Evolutionary conservation across 192 early-diverging fungal genomes (phyloP).

Genomic region (Dissophora ornata): DNA sequence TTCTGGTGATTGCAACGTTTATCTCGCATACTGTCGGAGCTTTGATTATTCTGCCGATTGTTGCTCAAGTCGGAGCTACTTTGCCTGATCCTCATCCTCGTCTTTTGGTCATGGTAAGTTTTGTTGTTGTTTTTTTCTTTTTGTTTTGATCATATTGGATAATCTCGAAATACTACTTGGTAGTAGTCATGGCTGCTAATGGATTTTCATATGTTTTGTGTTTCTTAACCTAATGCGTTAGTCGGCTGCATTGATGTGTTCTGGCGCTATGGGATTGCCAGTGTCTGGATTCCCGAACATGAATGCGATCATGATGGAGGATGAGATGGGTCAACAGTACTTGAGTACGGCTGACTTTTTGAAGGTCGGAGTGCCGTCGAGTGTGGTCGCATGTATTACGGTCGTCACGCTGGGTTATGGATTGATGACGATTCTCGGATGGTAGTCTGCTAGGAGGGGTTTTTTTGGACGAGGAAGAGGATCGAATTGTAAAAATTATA

Average conservation of each 20-base stretch:
- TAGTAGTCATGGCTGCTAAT: no score
- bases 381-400: conserved; percentile 74
- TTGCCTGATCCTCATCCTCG: conserved; percentile 74
- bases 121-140: neutral
- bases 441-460: no score
- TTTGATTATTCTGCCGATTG: conserved; percentile 95
- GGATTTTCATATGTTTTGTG: no score
- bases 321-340: conserved; percentile 86
- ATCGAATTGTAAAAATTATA: no score
- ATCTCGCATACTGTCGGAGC: conserved; percentile 97
- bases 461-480: no score
- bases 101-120: conserved; percentile 49
- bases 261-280: conserved; percentile 91
- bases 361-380: conserved; percentile 80
- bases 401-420: conserved; percentile 84
- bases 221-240: no score
- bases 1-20: conserved; percentile 89
- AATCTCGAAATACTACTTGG: no score
- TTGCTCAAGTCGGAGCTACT: conserved; percentile 84
- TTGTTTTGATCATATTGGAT: no score
- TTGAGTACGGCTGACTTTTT: conserved; percentile 87
- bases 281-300: conserved; percentile 97
- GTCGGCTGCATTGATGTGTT: conserved; percentile 84
- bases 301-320: conserved; percentile 95
- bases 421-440: conserved; percentile 73